Percentiles rank a stretch among this genome's conserved stretches.
Evolutionary conservation across 2,329 filamentous ascomycete species (phyloP).

Genomic region (Diplodia mutila): DNA sequence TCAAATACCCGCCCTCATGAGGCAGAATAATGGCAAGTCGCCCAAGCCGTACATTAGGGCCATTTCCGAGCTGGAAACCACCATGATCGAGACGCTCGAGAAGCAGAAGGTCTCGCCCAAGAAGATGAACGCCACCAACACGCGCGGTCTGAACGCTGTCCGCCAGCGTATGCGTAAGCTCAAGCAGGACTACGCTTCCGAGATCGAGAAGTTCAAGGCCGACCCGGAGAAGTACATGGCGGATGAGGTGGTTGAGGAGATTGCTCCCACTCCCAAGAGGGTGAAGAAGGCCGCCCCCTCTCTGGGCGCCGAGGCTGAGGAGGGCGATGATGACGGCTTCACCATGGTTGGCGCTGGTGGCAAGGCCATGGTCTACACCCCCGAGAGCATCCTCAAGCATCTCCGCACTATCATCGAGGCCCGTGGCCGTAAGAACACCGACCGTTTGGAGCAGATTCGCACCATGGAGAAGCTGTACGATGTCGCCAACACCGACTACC

Average conservation of each 20-base stretch:
- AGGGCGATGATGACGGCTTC: constrained; percentile 82
- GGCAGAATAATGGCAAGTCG: constrained; percentile 69
- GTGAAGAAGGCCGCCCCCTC: constrained; percentile 51
- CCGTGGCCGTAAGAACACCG: constrained; percentile 98
- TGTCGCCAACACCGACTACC: constrained; percentile 88
- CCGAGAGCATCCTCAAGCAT: constrained; percentile 98
- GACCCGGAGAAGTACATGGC: constrained; percentile 89
- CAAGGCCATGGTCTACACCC: constrained; percentile 86
- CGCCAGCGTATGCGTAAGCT: constrained; percentile 99
- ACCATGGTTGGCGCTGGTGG: constrained; percentile 86
- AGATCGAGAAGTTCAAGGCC: constrained; percentile 84
- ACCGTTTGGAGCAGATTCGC: constrained; percentile 90
- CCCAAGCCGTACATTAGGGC: constrained; percentile 94
- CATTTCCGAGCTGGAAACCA: constrained; percentile 90
- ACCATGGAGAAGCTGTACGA: constrained; percentile 96
- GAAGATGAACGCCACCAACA: constrained; percentile 98
- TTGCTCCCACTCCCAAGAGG: constrained; percentile 55
- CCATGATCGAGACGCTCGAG: constrained; percentile 88
- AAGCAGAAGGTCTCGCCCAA: constrained; percentile 96
- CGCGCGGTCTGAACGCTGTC: constrained; percentile 91
- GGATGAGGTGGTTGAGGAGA: constrained; percentile 76
- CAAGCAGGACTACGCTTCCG: constrained; percentile 88
- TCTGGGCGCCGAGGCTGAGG: constrained; percentile 55
- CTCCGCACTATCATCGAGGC: constrained; percentile 91
- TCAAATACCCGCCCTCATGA: constrained; percentile 64